phyloP scores from a whole-genome alignment of 192 early-diverging fungal genomes.

The Linnemannia zychae region DNA sequence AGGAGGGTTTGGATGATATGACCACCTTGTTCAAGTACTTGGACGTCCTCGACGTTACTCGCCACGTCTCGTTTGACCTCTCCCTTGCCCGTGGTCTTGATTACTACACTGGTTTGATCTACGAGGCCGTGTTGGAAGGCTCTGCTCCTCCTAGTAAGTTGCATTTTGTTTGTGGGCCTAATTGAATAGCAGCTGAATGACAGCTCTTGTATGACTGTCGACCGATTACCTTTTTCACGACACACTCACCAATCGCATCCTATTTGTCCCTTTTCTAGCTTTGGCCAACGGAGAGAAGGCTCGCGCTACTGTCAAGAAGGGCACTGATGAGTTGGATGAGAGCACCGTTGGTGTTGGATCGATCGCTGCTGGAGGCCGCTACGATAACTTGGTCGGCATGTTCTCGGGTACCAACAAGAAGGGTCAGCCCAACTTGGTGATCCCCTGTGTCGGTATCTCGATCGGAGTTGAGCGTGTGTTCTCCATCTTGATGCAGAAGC shows the following conservation, averaged over 20 bases:
- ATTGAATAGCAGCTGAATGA: neutral
- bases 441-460: slow-evolving; percentile 96
- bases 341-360: slow-evolving; percentile 90
- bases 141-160: slow-evolving; percentile 68
- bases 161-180: neutral
- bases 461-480: slow-evolving; percentile 98
- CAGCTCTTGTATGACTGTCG: neutral
- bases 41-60: slow-evolving; percentile 79
- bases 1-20: slow-evolving; percentile 91
- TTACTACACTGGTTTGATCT: slow-evolving; percentile 99
- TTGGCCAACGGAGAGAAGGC: slow-evolving; percentile 59
- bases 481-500: slow-evolving; percentile 82
- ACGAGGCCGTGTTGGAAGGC: slow-evolving; percentile 88
- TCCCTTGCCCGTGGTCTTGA: slow-evolving; percentile 97
- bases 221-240: neutral
- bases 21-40: slow-evolving; percentile 86
- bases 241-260: neutral
- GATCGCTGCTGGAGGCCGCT: slow-evolving; percentile 96
- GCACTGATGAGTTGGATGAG: slow-evolving; percentile 77
- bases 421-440: slow-evolving; percentile 70
- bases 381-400: slow-evolving; percentile 98
- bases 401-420: slow-evolving; percentile 80
- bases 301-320: slow-evolving; percentile 60
- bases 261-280: slow-evolving; percentile 26
- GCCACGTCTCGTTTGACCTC: slow-evolving; percentile 91